Base-by-base conservation (phyloP, 495 filamentous ascomycete species). In the Penicillium arizonense region DNA sequence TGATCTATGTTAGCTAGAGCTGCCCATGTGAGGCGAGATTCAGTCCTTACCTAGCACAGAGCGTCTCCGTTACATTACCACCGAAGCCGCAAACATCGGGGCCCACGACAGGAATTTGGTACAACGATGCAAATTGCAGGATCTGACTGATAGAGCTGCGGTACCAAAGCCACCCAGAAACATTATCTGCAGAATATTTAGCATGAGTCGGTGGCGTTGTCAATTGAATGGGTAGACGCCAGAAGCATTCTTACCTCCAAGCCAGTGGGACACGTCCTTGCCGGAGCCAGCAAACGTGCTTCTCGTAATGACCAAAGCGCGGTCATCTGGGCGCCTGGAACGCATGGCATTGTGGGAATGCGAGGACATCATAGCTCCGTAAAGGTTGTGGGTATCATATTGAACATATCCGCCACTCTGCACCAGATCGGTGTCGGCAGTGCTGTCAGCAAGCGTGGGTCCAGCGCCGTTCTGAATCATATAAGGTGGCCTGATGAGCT, bases 101-200 rank as follows among this genome's bases (percentile, higher is more conserved):
- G 4, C 88, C 88, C 45, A 90, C 89, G 83, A 91, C 89, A 8
- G 88, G 88, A n/a, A 92, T 84, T 35, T 86, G 86, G 55, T 88
- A 90, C 10, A 91, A 72, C 4, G 79, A 81, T n/a, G 88, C 88
- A 13, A 57, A 57, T 4, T 81, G 82, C 0, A 91, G 65, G 0
- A 85, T 85, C 66, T 92, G 88, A 5, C 85, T 76, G 60, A 92
- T 91, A 40, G 81, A 80, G 56, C 87, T 83, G 60, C 69, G 81
- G 77, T 88, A 80, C 53, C 77, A 81, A 4, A 69, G 64, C 77
- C 81, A 89, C 2, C 41, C 44, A 13, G 56, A 53, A 37, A 43
- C 21, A 21, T 58, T 58, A 36, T 58, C 56, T 40, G 18, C n/a
- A n/a, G 14, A 24, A 6, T 30, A 14, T 33, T 49, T 49, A 44